A percentile compares a stretch with the other conserved stretches of the same genome.
Conservation (phyloP, 148 eudicot species). For the Selenicereus undatus region DNA sequence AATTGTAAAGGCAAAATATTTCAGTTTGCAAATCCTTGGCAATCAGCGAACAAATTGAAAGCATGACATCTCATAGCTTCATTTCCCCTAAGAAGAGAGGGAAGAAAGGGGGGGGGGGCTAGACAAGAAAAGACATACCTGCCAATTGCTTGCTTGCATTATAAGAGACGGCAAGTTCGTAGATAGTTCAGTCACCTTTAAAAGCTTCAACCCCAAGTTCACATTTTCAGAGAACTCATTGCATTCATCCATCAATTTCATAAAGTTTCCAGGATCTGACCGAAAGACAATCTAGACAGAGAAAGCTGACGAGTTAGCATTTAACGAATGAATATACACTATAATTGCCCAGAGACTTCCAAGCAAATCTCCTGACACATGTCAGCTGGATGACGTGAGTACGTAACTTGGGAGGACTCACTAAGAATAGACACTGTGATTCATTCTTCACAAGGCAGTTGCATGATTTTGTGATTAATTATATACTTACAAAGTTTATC, state of each 20-base stretch:
- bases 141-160: conserved; percentile 59
- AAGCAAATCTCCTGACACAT: not conserved
- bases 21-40: too few species aligned
- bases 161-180: conserved; percentile 26
- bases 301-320: conserved; percentile 19
- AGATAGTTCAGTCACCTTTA: conserved; percentile 15
- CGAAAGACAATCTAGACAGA: conserved; percentile 65
- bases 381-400: not conserved
- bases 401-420: not conserved
- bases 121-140: conserved; percentile 41
- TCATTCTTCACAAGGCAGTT: not conserved
- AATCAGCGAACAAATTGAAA: too few species aligned
- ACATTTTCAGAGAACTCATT: conserved; percentile 45
- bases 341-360: not conserved
- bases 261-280: conserved; percentile 58
- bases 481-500: too few species aligned
- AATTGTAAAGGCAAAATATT: too few species aligned
- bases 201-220: conserved; percentile 24
- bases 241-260: conserved; percentile 64
- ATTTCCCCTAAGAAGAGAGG: not conserved
- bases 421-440: not conserved
- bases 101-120: not conserved
- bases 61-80: not conserved
- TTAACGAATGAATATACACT: not conserved
- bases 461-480: not conserved